Evolutionary conservation across 306 rosid genomes (phyloP).

Genomic region (Castanopsis chinensis): DNA sequence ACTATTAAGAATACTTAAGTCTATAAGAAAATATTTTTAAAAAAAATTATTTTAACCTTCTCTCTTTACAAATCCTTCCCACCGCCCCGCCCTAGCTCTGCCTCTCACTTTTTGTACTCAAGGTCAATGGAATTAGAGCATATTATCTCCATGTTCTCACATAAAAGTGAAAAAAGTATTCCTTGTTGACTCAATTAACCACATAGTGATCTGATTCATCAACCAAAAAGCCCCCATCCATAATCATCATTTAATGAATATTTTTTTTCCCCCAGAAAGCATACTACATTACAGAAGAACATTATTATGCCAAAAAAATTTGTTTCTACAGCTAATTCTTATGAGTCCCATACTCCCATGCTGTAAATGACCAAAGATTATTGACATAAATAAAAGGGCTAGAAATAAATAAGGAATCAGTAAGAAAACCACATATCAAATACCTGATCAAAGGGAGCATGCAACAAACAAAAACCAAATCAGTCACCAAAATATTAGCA

Average conservation of each 20-base stretch:
- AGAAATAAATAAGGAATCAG: neutral
- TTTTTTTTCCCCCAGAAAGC: too few species aligned
- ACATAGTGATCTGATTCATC: neutral
- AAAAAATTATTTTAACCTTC: neutral
- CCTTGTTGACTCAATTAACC: neutral
- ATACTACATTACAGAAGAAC: neutral
- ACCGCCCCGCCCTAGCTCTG: neutral
- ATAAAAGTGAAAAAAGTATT: neutral
- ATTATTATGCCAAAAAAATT: neutral
- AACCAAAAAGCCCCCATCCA: neutral
- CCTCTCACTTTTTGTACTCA: neutral
- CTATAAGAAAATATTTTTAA: neutral
- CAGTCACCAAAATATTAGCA: slow-evolving; percentile 12
- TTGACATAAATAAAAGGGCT: neutral
- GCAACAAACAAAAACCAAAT: slow-evolving; percentile 12
- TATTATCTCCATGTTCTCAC: neutral
- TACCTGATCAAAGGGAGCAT: slow-evolving; percentile 31
- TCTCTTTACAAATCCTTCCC: neutral
- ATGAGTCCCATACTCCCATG: neutral
- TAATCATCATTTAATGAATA: neutral
- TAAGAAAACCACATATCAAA: neutral
- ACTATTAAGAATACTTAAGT: neutral
- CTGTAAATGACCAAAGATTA: neutral
- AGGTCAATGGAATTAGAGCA: neutral
- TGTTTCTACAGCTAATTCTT: neutral